Percentiles rank a stretch among this genome's conserved stretches.
These are phyloP conservation scores for Ceratobasidium sp. DNA, from an alignment of 1,284 basidiomycete genomes.

Conservation along the genomic window DNA sequence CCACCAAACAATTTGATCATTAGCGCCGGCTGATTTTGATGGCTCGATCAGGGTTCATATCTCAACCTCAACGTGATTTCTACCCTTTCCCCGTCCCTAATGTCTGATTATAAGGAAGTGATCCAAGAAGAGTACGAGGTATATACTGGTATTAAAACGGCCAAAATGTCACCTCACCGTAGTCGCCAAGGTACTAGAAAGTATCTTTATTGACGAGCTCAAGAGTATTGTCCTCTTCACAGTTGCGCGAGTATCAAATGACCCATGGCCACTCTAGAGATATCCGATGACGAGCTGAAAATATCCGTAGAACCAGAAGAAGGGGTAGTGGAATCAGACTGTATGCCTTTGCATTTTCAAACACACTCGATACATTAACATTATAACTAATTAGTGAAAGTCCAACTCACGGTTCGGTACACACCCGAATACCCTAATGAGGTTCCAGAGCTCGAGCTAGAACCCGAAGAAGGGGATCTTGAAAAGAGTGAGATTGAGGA, in stretches of 20 bases:
- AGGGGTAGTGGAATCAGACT: constrained; percentile 51
- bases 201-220: constrained; percentile 95
- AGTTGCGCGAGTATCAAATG: constrained; percentile 63
- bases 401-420: constrained; percentile 80
- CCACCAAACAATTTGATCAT: constrained; percentile 59
- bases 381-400: constrained; percentile 70
- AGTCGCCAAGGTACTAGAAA: constrained; percentile 83
- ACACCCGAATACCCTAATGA: constrained; percentile 80
- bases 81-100: constrained; percentile 61
- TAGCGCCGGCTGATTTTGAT: constrained; percentile 41
- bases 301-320: constrained; percentile 94
- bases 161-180: constrained; percentile 37
- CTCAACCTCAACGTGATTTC: not conserved
- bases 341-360: constrained; percentile 5
- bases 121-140: constrained; percentile 91
- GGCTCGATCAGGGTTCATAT: constrained; percentile 26
- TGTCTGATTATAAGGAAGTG: constrained; percentile 61
- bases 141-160: constrained; percentile 45
- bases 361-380: constrained; percentile 40
- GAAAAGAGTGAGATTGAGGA: constrained; percentile 70
- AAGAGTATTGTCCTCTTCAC: constrained; percentile 77
- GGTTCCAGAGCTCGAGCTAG: constrained; percentile 81
- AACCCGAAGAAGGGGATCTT: constrained; percentile 77
- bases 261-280: constrained; percentile 71
- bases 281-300: constrained; percentile 84